These are phyloP conservation scores for Helichrysum umbraculigerum DNA, from an alignment of 129 eudicot genomes.

Conservation along the genomic window DNA sequence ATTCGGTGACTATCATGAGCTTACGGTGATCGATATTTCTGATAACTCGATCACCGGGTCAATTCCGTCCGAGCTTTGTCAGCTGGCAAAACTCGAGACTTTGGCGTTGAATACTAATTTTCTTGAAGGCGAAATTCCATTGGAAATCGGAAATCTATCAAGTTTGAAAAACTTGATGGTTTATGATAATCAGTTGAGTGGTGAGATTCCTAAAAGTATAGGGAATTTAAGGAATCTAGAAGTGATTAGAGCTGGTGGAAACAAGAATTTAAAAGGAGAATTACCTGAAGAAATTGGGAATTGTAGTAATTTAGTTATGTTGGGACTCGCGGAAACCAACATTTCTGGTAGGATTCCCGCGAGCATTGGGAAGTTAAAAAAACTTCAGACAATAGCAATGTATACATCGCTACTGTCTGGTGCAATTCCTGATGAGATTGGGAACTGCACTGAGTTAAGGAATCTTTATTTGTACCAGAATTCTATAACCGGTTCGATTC, in stretches of 20 bases:
- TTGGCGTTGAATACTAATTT: constrained; percentile 58
- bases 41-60: constrained; percentile 66
- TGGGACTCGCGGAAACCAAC: constrained; percentile 91
- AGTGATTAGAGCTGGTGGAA: constrained; percentile 82
- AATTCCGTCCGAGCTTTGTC: constrained; percentile 77
- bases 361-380: constrained; percentile 67
- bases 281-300: constrained; percentile 85
- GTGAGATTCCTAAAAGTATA: constrained; percentile 71
- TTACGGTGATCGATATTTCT: constrained; percentile 57
- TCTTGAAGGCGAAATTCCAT: constrained; percentile 64
- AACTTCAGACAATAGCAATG: constrained; percentile 69
- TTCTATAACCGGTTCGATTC: constrained; percentile 74
- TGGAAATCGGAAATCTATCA: constrained; percentile 64
- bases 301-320: constrained; percentile 53
- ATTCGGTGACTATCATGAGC: constrained; percentile 70
- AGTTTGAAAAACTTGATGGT: constrained; percentile 43
- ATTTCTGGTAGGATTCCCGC: constrained; percentile 72
- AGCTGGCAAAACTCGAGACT: constrained; percentile 46
- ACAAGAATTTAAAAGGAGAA: constrained; percentile 74
- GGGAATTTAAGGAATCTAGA: constrained; percentile 61
- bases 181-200: constrained; percentile 76
- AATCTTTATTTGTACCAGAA: constrained; percentile 80
- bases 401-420: constrained; percentile 74
- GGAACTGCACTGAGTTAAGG: constrained; percentile 73
- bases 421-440: constrained; percentile 82